Percentiles rank a stretch among this genome's conserved stretches.
Conservation (phyloP, 371 early-diverging fungal species). For the Rhizopus sp. region DNA sequence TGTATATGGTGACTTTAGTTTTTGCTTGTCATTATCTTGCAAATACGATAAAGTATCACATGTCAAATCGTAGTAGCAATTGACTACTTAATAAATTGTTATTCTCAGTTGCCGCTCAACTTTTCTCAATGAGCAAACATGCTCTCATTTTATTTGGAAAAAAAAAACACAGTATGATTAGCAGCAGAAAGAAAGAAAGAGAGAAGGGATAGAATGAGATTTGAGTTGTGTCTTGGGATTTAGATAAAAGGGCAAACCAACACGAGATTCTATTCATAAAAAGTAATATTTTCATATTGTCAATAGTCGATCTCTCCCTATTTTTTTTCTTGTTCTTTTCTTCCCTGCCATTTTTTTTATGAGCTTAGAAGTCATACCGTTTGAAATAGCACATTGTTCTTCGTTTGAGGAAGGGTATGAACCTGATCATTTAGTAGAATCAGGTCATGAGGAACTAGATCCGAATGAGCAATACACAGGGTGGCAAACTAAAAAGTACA, state of each 20-base stretch:
- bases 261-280: constrained; percentile 12
- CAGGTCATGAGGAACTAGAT: constrained; percentile 22
- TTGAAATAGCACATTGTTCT: constrained; percentile 28
- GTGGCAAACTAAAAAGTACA: constrained; percentile 51
- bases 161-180: too few relatives aligned
- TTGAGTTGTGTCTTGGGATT: not conserved
- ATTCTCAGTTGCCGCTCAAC: too few relatives aligned
- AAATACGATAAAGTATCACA: too few relatives aligned
- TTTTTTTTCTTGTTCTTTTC: not conserved
- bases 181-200: not conserved
- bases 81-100: too few relatives aligned
- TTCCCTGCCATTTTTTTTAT: constrained; percentile 5
- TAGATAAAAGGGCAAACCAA: not conserved
- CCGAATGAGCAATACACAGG: constrained; percentile 32
- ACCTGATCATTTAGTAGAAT: constrained; percentile 34
- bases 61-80: too few relatives aligned
- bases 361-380: constrained; percentile 18
- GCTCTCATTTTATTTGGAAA: too few relatives aligned
- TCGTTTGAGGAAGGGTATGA: constrained; percentile 39
- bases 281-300: not conserved
- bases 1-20: too few relatives aligned
- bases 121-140: too few relatives aligned
- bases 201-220: not conserved
- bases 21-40: too few relatives aligned
- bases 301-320: not conserved